These are phyloP conservation scores for Coemansia sp. DNA, from an alignment of 192 early-diverging fungal species.

Conservation along the genomic window DNA sequence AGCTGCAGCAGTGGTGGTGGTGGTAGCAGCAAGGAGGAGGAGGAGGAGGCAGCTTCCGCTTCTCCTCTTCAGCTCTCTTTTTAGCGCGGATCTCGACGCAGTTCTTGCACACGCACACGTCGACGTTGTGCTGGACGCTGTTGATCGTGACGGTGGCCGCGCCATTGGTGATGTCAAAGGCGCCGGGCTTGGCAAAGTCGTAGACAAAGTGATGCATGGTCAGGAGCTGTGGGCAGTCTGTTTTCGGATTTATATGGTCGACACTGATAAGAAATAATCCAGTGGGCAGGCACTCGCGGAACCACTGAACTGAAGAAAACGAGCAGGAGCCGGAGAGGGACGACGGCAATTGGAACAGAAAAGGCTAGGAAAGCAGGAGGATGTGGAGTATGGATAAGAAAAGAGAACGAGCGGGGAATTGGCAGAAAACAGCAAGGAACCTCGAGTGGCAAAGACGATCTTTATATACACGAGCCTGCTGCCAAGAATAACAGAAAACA, in stretches of 20 bases:
- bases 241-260: too few species aligned
- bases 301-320: background rate
- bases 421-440: background rate
- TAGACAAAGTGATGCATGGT: constrained; percentile 40
- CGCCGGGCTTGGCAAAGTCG: constrained; percentile 41
- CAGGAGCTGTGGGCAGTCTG: background rate
- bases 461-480: background rate
- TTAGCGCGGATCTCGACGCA: constrained; percentile 30
- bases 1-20: constrained; percentile 15
- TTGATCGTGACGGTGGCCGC: constrained; percentile 41
- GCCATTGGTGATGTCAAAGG: constrained; percentile 45
- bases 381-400: background rate
- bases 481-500: background rate
- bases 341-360: background rate
- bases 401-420: background rate
- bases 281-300: background rate
- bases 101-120: constrained; percentile 43
- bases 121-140: constrained; percentile 40
- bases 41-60: constrained; percentile 24
- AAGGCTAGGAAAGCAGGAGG: background rate
- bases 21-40: constrained; percentile 32
- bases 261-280: background rate
- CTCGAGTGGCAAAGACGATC: background rate
- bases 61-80: constrained; percentile 26
- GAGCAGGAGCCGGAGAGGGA: background rate